phyloP scores from a whole-genome alignment of 371 early-diverging fungal species.

The Cokeromyces recurvatus region DNA sequence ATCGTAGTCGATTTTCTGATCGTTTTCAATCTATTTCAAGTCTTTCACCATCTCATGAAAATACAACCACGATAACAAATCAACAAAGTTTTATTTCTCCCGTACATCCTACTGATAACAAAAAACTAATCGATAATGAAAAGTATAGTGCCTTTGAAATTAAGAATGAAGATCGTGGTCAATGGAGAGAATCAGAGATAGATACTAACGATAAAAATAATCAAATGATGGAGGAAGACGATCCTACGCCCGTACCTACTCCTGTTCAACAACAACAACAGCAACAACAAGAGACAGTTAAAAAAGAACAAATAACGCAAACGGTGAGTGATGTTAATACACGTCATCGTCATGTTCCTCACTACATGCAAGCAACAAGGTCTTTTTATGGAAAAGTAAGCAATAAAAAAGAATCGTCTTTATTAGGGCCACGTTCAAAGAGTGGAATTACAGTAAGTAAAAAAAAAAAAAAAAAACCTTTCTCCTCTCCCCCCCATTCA shows the following conservation, averaged over 20 bases:
- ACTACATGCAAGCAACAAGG: slow-evolving; percentile 18
- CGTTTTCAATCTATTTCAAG: background rate
- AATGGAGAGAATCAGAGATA: slow-evolving; percentile 10
- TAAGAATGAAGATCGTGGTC: slow-evolving; percentile 16
- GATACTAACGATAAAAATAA: too few relatives aligned
- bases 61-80: too few relatives aligned
- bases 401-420: background rate
- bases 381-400: slow-evolving; percentile 2
- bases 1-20: background rate
- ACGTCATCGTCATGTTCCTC: slow-evolving; percentile 4
- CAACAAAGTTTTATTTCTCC: background rate
- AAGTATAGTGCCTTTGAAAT: slow-evolving; percentile 2
- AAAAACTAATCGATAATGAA: slow-evolving; percentile 1
- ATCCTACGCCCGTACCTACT: too few relatives aligned
- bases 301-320: background rate
- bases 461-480: too few relatives aligned
- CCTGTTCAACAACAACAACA: background rate
- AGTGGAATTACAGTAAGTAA: slow-evolving; percentile 11
- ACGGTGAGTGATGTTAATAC: background rate
- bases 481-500: too few relatives aligned
- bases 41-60: background rate
- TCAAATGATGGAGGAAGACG: background rate
- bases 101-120: background rate
- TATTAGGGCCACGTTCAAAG: slow-evolving; percentile 1
- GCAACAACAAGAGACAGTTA: background rate